Evolutionary conservation across 2,329 filamentous ascomycete species (phyloP), one percentile per base, ranked within the genome.

Genomic region (Penicillium sp.): DNA sequence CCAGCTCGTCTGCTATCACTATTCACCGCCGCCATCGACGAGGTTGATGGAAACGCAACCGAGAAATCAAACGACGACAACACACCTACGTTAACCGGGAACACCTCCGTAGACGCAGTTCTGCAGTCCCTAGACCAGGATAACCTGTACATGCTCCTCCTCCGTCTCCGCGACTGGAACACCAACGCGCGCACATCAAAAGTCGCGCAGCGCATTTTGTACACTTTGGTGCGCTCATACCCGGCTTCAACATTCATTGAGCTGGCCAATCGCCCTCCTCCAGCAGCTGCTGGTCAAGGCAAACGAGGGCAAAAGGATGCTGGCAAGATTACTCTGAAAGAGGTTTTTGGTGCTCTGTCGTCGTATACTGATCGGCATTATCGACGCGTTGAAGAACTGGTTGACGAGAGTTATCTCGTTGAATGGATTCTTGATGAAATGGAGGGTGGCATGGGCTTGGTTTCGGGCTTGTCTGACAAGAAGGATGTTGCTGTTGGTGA

Each of bases 331-430:
- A 89, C 85, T 61, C 71, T 96, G 66, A 89, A 89, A 69, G 91
- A 96, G 66, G 86, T 99, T 3, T 72, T 97, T 40, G 88, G 93
- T 63, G 93, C 88, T n/a, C 79, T 99, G 58, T 87, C 85, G 64
- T 89, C 88, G 16, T 97, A 99, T 70, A 96, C 92, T 0, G 91
- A 97, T 73, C 83, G 92, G 62, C 94, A 99, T 72, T 97, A 96
- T 72, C 88, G 87, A 72, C 83, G 93, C 55, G 82, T 94, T 64
- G 92, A 96, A 70, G 93, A 96, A 67, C 77, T 97, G 64, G 85
- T 92, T 42, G 93, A 97, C 69, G 94, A 97, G 77, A 96, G 92
- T 68, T 97, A 92, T 74, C 75, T 99, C 66, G 83, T 97, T 42
- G 91, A 96, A 73, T 97, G 95, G 81, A 95, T 93, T 61, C 78